These are phyloP conservation scores for Diospyros lotus DNA, from an alignment of 148 eudicot species.

Conservation along the genomic window DNA sequence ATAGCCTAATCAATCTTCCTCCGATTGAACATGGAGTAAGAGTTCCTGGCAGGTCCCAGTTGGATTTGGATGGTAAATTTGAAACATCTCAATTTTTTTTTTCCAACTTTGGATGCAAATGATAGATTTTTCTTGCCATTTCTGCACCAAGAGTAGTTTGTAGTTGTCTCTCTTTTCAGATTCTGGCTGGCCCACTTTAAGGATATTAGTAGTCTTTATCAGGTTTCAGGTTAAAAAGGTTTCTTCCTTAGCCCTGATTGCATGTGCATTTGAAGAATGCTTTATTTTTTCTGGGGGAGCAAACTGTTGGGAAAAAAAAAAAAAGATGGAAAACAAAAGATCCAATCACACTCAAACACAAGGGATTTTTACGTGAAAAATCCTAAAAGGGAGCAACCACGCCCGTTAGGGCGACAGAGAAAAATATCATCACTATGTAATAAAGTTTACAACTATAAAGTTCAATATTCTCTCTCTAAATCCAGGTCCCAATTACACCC, in stretches of 20 bases:
- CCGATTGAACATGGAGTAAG: slow-evolving; percentile 35
- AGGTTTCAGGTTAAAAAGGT: neutral
- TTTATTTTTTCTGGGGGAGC: neutral
- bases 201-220: neutral
- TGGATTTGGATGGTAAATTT: slow-evolving; percentile 60
- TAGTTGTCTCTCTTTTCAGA: slow-evolving; percentile 4
- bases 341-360: no score
- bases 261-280: neutral
- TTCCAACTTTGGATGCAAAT: neutral
- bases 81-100: neutral
- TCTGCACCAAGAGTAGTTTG: neutral
- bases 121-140: neutral
- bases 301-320: no score
- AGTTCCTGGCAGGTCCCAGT: slow-evolving; percentile 32
- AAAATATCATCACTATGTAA: no score
- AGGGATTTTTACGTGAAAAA: no score
- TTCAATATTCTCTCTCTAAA: no score
- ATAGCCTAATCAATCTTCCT: slow-evolving; percentile 35
- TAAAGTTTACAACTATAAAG: no score
- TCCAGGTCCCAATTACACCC: no score
- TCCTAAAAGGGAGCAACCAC: no score
- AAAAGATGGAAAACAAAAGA: no score
- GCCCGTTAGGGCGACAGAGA: no score
- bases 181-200: neutral
- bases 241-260: neutral